phyloP scores from a whole-genome alignment of 139 green algal genomes.

The Chlorella sp. region DNA sequence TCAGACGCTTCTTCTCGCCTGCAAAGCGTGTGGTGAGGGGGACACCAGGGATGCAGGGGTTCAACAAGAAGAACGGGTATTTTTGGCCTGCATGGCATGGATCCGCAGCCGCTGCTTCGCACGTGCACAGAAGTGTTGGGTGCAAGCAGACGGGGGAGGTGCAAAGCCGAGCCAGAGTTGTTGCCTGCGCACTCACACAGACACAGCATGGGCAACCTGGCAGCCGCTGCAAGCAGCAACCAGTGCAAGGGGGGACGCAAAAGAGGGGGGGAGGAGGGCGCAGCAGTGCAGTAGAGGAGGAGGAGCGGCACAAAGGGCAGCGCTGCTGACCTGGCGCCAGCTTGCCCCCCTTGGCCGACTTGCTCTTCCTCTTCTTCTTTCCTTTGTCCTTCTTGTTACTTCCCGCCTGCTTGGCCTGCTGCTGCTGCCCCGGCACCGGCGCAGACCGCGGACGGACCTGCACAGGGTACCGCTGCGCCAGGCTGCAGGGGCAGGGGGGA shows the following conservation, averaged over 20 bases:
- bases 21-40: not conserved
- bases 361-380: conserved; percentile 33
- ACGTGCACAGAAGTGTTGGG: not conserved
- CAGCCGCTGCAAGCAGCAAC: no score
- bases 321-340: conserved; percentile 38
- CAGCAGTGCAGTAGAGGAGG: no score
- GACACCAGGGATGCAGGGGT: not conserved
- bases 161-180: no score
- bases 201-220: no score
- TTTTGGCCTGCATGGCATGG: not conserved
- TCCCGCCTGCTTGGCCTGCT: conserved; percentile 5
- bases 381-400: not conserved
- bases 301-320: no score
- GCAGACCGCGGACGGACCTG: not conserved
- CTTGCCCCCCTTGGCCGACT: conserved; percentile 40
- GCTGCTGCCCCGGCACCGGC: conserved; percentile 29
- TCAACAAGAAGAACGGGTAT: no score
- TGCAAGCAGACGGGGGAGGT: no score
- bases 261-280: no score
- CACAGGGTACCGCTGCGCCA: conserved; percentile 40
- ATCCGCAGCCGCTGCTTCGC: not conserved
- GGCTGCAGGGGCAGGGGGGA: not conserved
- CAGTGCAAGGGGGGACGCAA: no score
- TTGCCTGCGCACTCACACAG: no score
- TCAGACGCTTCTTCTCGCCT: conserved; percentile 51